Percentiles rank a stretch among this genome's conserved stretches.
phyloP scores from a whole-genome alignment of 495 filamentous ascomycete species.

The Aspergillus hancockii region DNA sequence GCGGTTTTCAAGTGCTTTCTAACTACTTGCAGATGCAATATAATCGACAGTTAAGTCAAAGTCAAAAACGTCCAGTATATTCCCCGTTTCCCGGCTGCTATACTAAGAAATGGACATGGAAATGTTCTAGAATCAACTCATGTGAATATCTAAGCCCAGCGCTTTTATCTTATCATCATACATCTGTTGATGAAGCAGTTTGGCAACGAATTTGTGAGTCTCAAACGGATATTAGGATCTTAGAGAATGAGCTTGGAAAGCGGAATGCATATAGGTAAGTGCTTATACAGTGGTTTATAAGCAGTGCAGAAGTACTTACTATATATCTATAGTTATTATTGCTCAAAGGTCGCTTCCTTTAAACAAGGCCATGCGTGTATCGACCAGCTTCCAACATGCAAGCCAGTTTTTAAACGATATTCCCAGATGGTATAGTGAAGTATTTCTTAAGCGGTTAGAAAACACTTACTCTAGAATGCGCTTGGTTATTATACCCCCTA shows the following conservation, averaged over 20 bases:
- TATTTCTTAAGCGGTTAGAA: too few relatives aligned
- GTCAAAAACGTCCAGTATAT: slow-evolving; percentile 2
- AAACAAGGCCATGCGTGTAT: slow-evolving; percentile 6
- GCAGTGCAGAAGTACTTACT: not conserved
- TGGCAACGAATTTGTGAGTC: slow-evolving; percentile 3
- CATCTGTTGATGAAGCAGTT: slow-evolving; percentile 8
- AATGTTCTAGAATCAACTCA: slow-evolving; percentile 11
- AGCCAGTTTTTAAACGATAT: not conserved
- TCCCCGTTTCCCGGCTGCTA: not conserved
- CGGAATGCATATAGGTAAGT: slow-evolving; percentile 15
- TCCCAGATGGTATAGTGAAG: not conserved
- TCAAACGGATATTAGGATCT: not conserved
- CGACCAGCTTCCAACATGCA: not conserved
- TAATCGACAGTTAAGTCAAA: not conserved
- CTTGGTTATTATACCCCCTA: too few relatives aligned
- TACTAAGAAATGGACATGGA: slow-evolving; percentile 12
- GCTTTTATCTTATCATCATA: slow-evolving; percentile 4
- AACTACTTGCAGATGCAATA: slow-evolving; percentile 15
- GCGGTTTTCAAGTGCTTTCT: slow-evolving; percentile 4
- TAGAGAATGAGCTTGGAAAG: slow-evolving; percentile 7
- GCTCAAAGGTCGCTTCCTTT: slow-evolving; percentile 11
- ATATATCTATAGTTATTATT: slow-evolving; percentile 4
- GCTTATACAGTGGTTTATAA: not conserved
- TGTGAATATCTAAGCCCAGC: slow-evolving; percentile 11
- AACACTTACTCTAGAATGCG: too few relatives aligned